Conservation (phyloP, 2,329 filamentous ascomycete genomes). For the Claviceps quebecensis region DNA sequence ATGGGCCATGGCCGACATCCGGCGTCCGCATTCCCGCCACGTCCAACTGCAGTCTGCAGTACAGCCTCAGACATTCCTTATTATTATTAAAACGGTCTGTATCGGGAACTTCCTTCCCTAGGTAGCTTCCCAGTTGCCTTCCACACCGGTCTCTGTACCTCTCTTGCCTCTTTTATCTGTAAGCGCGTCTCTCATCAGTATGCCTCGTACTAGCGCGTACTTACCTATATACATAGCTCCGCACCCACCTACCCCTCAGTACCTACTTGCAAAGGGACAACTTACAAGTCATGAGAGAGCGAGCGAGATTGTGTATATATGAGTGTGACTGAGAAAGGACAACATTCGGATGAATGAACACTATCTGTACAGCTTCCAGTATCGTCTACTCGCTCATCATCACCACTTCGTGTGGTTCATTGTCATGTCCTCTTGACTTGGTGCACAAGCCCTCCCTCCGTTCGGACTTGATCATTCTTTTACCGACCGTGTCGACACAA, state of each 20-base stretch:
- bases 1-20: not conserved
- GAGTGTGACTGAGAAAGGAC: not conserved
- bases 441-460: not conserved
- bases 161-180: not conserved
- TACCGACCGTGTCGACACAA: not conserved
- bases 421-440: not conserved
- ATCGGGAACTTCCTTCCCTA: not conserved
- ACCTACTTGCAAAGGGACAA: not conserved
- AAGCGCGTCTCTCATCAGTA: not conserved
- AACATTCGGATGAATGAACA: not conserved
- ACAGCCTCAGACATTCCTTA: conserved; percentile 1
- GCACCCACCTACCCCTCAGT: not conserved
- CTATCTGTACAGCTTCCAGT: not conserved
- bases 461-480: too few species aligned
- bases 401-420: not conserved
- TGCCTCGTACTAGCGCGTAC: not conserved
- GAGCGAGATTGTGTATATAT: not conserved
- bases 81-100: not conserved
- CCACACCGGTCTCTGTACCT: not conserved
- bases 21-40: not conserved
- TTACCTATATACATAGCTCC: conserved; percentile 2
- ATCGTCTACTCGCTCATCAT: not conserved
- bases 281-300: not conserved
- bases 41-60: not conserved
- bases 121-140: not conserved